Evolutionary conservation across 2,329 filamentous ascomycete species (phyloP).

Genomic region (Hypoxylon sp.): DNA sequence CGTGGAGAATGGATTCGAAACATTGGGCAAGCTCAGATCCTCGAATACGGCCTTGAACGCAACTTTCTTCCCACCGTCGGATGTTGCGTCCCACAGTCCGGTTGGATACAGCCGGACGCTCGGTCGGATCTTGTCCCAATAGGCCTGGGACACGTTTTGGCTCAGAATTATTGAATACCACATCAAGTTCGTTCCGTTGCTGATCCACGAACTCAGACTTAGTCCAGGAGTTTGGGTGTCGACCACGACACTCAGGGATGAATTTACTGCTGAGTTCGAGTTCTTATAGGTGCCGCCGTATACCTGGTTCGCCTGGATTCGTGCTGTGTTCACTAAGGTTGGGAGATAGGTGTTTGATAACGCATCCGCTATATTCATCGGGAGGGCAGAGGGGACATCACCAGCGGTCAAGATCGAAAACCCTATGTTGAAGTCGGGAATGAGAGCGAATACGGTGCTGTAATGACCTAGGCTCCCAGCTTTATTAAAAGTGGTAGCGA

Average conservation of each 20-base stretch:
- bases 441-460: constrained; percentile 52
- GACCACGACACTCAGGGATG: constrained; percentile 51
- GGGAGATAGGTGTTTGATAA: constrained; percentile 53
- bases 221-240: constrained; percentile 52
- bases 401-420: constrained; percentile 54
- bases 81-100: constrained; percentile 49
- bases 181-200: constrained; percentile 55
- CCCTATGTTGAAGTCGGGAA: constrained; percentile 56
- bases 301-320: constrained; percentile 49
- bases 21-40: constrained; percentile 46
- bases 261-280: constrained; percentile 45
- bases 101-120: constrained; percentile 54
- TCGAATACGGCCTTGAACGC: constrained; percentile 57
- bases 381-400: constrained; percentile 47
- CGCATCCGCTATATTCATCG: constrained; percentile 53
- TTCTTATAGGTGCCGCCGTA: constrained; percentile 51
- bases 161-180: constrained; percentile 47
- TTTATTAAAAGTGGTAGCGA: constrained; percentile 56
- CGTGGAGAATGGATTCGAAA: constrained; percentile 45
- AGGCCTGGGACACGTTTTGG: constrained; percentile 41
- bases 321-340: constrained; percentile 49
- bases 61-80: constrained; percentile 48
- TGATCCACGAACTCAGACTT: constrained; percentile 52
- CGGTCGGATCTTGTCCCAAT: constrained; percentile 47
- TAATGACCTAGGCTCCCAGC: constrained; percentile 54